Evolutionary conservation across 805 yeast genomes (phyloP), one percentile per base, ranked within the genome.

Genomic region (Metschnikowia colocasiae): DNA sequence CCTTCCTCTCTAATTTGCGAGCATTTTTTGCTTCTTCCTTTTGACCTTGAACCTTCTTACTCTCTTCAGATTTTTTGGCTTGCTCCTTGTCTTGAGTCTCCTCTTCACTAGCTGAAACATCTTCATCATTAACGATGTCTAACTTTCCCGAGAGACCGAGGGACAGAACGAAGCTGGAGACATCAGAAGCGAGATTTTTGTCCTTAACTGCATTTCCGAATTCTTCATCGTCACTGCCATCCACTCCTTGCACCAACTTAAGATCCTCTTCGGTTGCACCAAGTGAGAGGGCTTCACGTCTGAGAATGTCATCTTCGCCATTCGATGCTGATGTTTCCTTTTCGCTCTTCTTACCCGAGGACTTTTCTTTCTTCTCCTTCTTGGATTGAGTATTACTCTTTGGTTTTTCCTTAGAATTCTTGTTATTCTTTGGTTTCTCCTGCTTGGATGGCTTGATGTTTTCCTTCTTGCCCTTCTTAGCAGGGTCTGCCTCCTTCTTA

Each of bases 191-290:
- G 25, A 87, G 73, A 0, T 60, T 59, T 25, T 67, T 62, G 48
- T 80, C 75, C 55, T 70, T 66, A 18, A 52, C 59, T 44, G 68
- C 71, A 33, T 68, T 66, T n/a, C 59, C 71, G 48, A 75, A 75
- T 4, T n/a, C 40, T 12, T 30, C 26, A 51, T 77, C 82, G 25
- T 68, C 74, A 25, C 71, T 79, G 29, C 75, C 82, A 20, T 76
- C 80, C 3, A 85, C 56, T 13, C 75, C 85, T 29, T 76, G 74
- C 10, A 91, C 56, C 43, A 90, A 65, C 37, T 78, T 76, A 39
- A 91, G 61, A 63, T 90, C 97, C 19, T 82, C 91, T 55, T 87
- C 94, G 13, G 88, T 76, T 18, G 97, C 98, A 29, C 97, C 97
- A 25, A 91, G 68, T 19, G 82, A 83, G 12, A 83, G 62, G 2